Evolutionary conservation across 2,329 filamentous ascomycete genomes (phyloP).

Genomic region (Curvularia lunata): DNA sequence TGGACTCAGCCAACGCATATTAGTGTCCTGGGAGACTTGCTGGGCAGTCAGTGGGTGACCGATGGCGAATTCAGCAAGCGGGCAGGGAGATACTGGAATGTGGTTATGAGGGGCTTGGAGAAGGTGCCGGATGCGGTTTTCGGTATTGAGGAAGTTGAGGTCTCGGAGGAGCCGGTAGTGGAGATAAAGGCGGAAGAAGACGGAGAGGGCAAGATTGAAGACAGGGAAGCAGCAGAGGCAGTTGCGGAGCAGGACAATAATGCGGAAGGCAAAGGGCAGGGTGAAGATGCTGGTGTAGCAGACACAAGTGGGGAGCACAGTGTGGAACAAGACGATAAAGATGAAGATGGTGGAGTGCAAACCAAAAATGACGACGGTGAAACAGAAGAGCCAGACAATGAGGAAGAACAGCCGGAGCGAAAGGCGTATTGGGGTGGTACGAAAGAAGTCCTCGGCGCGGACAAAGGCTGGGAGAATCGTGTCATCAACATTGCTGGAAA

Average conservation of each 20-base stretch:
- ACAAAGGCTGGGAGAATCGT: slow-evolving; percentile 70
- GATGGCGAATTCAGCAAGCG: slow-evolving; percentile 82
- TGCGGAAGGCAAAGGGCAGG: not conserved
- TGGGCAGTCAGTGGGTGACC: slow-evolving; percentile 94
- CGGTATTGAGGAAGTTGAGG: slow-evolving; percentile 17
- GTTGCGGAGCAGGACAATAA: no score
- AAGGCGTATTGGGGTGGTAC: slow-evolving; percentile 34
- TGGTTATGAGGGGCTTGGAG: slow-evolving; percentile 73
- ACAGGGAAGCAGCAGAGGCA: no score
- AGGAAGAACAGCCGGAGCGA: slow-evolving; percentile 13
- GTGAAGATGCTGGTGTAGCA: slow-evolving; percentile 30
- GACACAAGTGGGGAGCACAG: not conserved
- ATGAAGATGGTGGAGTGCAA: no score
- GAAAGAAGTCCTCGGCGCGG: slow-evolving; percentile 51
- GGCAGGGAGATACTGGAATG: slow-evolving; percentile 77
- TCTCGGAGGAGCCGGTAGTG: not conserved
- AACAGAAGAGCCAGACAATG: slow-evolving; percentile 28
- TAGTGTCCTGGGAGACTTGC: slow-evolving; percentile 84
- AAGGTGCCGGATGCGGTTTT: slow-evolving; percentile 59
- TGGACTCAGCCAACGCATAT: slow-evolving; percentile 86
- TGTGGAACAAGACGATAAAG: not conserved
- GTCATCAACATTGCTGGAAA: slow-evolving; percentile 93
- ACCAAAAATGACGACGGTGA: not conserved
- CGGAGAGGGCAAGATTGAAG: not conserved
- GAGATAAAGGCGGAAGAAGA: not conserved